Base-by-base conservation (phyloP, 257 asterid species). In the Osmanthus fragrans region DNA sequence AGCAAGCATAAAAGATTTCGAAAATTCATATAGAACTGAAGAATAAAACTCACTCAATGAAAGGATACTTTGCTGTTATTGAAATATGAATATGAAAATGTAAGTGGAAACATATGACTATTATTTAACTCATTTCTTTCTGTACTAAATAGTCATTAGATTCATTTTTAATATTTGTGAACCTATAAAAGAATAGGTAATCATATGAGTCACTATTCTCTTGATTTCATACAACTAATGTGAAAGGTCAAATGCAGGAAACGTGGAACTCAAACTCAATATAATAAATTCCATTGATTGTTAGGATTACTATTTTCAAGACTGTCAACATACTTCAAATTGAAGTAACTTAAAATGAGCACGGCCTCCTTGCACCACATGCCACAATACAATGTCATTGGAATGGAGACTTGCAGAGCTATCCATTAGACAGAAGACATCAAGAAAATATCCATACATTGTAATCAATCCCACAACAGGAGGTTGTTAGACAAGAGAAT, bases 11-110 rank as follows among this genome's bases (percentile, higher is more conserved):
- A 56, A 58, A 71, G 47, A 30, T 63, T 33, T 34, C 21, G 27
- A 29, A 13, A 16, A 39, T 32, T 19, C 73, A 7, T 4, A 27
- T 51, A 51, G 19, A 51, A 51, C 19, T 71, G 51, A 23, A 34
- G 29, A 68, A 40, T 32, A 37, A n/a, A 76, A 72, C 66, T 64
- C 37, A 47, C 76, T 39, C 25, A 56, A 58, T 23, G 65, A 6
- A 25, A 70, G 66, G 27, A 45, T 45, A 39, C 36, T 6, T 36
- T 3, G 7, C 73, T 63, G 47, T 34, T 64, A 49, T 45, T 49
- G 19, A 71, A 65, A 76, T 49, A 25, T n/a, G n/a, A n/a, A n/a
- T n/a, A n/a, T n/a, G 56, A 49, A 47, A 33, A 10, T 67, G 15
- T 15, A 3, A 42, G 51, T 42, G 51, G 47, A 2, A 56, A 19